Percentiles rank a stretch among this genome's conserved stretches.
Evolutionary conservation across 805 yeast species (phyloP).

Genomic region (Metschnikowia anglica): DNA sequence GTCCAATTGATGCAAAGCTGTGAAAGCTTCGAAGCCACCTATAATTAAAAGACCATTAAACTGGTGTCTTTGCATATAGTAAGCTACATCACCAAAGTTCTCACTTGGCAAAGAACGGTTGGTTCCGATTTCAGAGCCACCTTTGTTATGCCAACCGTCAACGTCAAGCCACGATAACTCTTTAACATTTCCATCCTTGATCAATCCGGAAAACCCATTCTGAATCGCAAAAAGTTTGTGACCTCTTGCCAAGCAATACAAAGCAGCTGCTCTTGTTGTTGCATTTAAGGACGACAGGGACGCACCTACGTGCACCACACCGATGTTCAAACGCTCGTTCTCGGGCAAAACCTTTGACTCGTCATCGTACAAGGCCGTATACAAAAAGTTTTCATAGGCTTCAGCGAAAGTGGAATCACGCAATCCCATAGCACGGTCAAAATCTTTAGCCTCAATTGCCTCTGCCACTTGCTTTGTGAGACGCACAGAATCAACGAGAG

Average conservation of each 20-base stretch:
- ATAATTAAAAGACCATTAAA: constrained; percentile 88
- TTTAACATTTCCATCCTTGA: constrained; percentile 59
- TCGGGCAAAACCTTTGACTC: constrained; percentile 52
- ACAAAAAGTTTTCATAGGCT: constrained; percentile 44
- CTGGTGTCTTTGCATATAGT: constrained; percentile 81
- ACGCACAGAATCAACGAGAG: constrained; percentile 86
- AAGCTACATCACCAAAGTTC: constrained; percentile 80
- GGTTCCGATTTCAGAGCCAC: constrained; percentile 84
- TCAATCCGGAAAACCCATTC: constrained; percentile 73
- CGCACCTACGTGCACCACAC: constrained; percentile 75
- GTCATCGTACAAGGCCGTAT: constrained; percentile 61
- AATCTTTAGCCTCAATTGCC: constrained; percentile 77
- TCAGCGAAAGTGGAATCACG: constrained; percentile 89
- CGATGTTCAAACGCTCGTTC: constrained; percentile 57
- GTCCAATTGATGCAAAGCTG: constrained; percentile 76
- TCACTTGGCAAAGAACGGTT: constrained; percentile 48
- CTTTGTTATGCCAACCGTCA: constrained; percentile 69
- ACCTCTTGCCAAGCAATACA: constrained; percentile 73
- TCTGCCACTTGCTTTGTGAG: constrained; percentile 87
- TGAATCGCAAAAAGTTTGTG: constrained; percentile 69
- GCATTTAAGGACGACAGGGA: constrained; percentile 79
- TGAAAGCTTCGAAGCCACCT: constrained; percentile 98
- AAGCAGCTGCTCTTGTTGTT: constrained; percentile 72
- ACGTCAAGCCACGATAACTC: constrained; percentile 66
- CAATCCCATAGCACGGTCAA: constrained; percentile 80